A percentile compares a stretch with the other conserved stretches of the same genome.
Conservation (phyloP, 108 stramenopile genomes). For the Mayamaea pseudoterrestris region DNA sequence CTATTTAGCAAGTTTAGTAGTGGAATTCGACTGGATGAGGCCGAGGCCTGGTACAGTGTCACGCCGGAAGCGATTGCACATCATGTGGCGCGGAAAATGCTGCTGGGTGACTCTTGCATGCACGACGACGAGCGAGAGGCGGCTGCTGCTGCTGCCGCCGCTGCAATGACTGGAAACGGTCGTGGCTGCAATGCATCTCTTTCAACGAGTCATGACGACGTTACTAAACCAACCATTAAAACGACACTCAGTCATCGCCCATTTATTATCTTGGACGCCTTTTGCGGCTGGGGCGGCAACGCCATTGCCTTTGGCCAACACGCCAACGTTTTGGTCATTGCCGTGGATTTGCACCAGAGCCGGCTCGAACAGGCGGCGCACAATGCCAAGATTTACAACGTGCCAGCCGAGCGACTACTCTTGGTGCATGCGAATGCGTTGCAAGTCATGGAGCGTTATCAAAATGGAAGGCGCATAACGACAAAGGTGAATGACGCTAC, state of each 20-base stretch:
- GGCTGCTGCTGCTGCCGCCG: background rate
- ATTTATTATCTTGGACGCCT: constrained; percentile 61
- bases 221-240: too few species aligned
- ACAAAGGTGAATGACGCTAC: constrained; percentile 1
- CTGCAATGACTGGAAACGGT: too few species aligned
- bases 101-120: too few species aligned
- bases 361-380: constrained; percentile 57
- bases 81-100: constrained; percentile 49
- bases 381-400: constrained; percentile 57
- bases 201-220: too few species aligned
- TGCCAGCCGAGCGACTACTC: constrained; percentile 33
- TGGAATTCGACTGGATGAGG: constrained; percentile 76
- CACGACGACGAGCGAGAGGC: background rate
- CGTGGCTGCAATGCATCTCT: too few species aligned
- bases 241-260: too few species aligned
- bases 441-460: constrained; percentile 19
- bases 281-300: constrained; percentile 79
- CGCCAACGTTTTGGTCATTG: constrained; percentile 33
- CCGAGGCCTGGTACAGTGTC: constrained; percentile 94
- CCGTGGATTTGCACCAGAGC: constrained; percentile 44
- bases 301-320: constrained; percentile 56
- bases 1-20: constrained; percentile 84
- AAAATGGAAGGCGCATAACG: background rate
- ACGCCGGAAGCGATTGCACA: constrained; percentile 91
- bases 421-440: constrained; percentile 56